Conservation (phyloP, 176 grass and related monocot species). For the Guadua angustifolia region DNA sequence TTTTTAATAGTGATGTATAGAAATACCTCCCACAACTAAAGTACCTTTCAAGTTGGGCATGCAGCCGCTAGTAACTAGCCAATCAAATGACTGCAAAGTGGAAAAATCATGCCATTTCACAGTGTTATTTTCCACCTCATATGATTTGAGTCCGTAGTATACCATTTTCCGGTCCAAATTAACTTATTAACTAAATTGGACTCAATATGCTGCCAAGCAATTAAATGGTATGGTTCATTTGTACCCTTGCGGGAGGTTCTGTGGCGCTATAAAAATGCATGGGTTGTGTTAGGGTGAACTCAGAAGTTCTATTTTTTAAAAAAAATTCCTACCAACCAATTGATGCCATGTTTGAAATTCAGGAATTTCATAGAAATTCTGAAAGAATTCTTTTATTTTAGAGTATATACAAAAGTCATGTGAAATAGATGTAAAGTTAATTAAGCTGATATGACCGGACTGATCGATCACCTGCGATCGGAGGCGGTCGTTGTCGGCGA, state of each 20-base stretch:
- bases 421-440: not conserved
- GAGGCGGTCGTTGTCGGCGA: conserved; percentile 78
- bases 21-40: too few species aligned
- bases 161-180: not conserved
- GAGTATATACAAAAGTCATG: too few species aligned
- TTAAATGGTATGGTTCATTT: not conserved
- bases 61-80: too few species aligned
- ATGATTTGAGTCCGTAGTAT: not conserved
- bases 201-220: not conserved
- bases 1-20: too few species aligned
- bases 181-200: not conserved
- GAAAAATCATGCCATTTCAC: too few species aligned
- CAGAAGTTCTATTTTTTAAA: not conserved
- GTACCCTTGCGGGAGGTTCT: not conserved
- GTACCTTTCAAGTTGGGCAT: too few species aligned
- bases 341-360: not conserved
- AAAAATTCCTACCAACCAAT: not conserved
- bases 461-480: conserved; percentile 50
- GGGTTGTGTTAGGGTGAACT: too few species aligned
- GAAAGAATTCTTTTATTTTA: not conserved
- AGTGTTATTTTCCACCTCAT: not conserved
- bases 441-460: too few species aligned
- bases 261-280: too few species aligned
- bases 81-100: too few species aligned
- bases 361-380: not conserved